Evolutionary conservation across 2,329 filamentous ascomycete species (phyloP).

Genomic region (Fusarium praegraminearum): DNA sequence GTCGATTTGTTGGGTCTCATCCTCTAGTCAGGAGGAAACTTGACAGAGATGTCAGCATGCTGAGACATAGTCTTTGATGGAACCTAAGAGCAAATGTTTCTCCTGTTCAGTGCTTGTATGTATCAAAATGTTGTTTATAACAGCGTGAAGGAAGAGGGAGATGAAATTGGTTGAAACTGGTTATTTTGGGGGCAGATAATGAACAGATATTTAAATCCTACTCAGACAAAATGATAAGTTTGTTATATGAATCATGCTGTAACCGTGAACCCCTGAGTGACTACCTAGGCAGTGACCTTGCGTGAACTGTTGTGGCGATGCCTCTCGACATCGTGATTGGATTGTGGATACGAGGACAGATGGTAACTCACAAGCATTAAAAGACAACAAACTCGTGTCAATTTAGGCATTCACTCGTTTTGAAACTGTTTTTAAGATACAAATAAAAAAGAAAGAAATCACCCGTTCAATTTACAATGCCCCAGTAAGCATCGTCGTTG

Average conservation of each 20-base stretch:
- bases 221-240: neutral
- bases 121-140: neutral
- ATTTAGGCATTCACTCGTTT: neutral
- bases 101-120: too few species aligned
- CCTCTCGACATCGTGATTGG: constrained; percentile 14
- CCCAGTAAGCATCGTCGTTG: too few species aligned
- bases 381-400: neutral
- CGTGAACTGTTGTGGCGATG: constrained; percentile 26
- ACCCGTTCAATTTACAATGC: neutral
- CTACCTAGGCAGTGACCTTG: constrained; percentile 15
- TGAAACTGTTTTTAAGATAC: neutral
- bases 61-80: neutral
- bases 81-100: neutral
- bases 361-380: neutral
- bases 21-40: neutral
- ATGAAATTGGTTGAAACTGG: neutral
- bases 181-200: neutral
- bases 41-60: too few species aligned
- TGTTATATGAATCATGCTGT: neutral
- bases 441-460: neutral
- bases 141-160: neutral
- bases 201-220: neutral
- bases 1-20: neutral
- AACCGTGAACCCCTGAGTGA: neutral
- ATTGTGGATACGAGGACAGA: neutral